phyloP scores from a whole-genome alignment of 2,329 filamentous ascomycete species.

The Verticillium alfalfae region DNA sequence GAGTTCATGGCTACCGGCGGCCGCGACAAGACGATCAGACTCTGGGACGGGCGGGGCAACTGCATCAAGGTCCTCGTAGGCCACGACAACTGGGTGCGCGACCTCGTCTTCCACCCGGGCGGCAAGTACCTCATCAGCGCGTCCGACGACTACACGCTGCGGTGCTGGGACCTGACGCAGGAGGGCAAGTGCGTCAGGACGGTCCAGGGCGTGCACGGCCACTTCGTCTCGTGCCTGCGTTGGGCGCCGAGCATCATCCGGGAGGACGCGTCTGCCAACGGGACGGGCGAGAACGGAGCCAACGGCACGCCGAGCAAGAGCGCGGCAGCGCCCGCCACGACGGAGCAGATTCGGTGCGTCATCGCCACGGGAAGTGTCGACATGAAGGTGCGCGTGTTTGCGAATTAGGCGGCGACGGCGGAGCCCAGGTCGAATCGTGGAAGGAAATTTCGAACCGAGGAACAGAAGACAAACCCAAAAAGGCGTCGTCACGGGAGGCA shows the following conservation, averaged over 20 bases:
- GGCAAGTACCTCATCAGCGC: conserved; percentile 86
- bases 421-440: not conserved
- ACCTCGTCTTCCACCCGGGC: conserved; percentile 81
- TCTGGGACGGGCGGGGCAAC: conserved; percentile 84
- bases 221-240: conserved; percentile 79
- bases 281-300: conserved; percentile 26
- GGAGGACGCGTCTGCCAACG: conserved; percentile 37
- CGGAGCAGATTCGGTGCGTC: conserved; percentile 68
- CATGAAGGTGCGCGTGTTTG: conserved; percentile 73
- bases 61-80: conserved; percentile 79
- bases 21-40: conserved; percentile 81
- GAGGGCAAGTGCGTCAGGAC: conserved; percentile 87
- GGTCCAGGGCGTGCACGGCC: conserved; percentile 69
- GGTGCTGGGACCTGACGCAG: conserved; percentile 90
- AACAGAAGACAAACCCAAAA: not conserved
- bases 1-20: conserved; percentile 89
- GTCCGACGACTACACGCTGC: conserved; percentile 83
- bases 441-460: not conserved
- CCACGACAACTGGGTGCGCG: conserved; percentile 92
- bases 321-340: conserved; percentile 31
- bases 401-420: conserved; percentile 35
- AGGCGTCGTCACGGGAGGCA: not conserved
- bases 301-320: conserved; percentile 40
- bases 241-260: conserved; percentile 79
- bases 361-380: conserved; percentile 86